A percentile compares a stretch with the other conserved stretches of the same genome.
Conservation (phyloP, 2,329 filamentous ascomycete species). For the Claviceps sp. region DNA sequence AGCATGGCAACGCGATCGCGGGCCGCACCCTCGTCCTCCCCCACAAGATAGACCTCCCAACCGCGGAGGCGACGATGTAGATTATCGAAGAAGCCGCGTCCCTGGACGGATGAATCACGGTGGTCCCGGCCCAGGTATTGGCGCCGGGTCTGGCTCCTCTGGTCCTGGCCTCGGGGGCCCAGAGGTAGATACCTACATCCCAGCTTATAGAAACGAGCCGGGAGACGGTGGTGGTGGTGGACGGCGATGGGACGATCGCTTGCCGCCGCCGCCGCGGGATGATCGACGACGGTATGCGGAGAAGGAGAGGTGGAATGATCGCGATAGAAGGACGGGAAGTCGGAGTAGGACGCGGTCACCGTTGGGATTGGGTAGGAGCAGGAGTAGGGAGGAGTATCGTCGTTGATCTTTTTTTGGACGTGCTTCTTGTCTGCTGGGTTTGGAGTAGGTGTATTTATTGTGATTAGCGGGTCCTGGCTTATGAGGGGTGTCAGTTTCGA, state of each 20-base stretch:
- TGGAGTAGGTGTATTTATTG: too few species aligned
- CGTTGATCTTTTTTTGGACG: constrained; percentile 20
- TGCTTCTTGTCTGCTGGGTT: too few species aligned
- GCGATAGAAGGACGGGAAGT: constrained; percentile 27
- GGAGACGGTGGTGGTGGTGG: constrained; percentile 17
- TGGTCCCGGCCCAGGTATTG: not conserved
- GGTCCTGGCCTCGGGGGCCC: not conserved
- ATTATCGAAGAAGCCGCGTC: constrained; percentile 29
- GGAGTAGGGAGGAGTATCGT: constrained; percentile 34
- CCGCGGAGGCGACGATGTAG: constrained; percentile 22
- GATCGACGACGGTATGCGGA: constrained; percentile 20
- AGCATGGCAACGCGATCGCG: constrained; percentile 41
- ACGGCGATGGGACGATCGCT: constrained; percentile 22
- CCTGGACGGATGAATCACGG: constrained; percentile 11
- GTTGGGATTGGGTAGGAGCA: constrained; percentile 19
- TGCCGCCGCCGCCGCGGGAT: constrained; percentile 13
- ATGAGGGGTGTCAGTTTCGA: too few species aligned
- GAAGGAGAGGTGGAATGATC: constrained; percentile 25
- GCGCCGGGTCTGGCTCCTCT: not conserved
- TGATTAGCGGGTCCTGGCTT: too few species aligned
- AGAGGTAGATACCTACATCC: constrained; percentile 38
- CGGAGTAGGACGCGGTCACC: constrained; percentile 24
- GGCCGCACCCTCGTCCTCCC: constrained; percentile 36
- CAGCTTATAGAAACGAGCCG: constrained; percentile 25
- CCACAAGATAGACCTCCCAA: constrained; percentile 22